These are phyloP conservation scores for Pseudogymnoascus pannorum DNA, from an alignment of 2,329 filamentous ascomycete species.

Conservation along the genomic window DNA sequence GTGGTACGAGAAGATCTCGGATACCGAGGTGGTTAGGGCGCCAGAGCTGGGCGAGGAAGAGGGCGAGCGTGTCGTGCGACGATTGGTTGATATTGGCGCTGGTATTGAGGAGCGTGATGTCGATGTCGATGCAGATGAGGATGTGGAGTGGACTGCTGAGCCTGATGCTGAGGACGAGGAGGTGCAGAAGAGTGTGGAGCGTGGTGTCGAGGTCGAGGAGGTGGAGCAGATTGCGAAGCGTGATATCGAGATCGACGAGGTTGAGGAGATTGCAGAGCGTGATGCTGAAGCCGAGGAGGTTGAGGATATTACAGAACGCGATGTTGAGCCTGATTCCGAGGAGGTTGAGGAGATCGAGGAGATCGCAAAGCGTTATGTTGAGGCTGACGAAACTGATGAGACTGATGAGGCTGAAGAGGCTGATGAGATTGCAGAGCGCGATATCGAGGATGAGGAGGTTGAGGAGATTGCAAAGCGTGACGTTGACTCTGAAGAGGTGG, in stretches of 20 bases:
- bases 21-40: background rate
- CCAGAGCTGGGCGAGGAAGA: background rate
- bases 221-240: background rate
- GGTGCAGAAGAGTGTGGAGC: background rate
- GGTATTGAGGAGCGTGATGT: background rate
- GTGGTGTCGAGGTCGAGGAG: background rate
- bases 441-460: background rate
- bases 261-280: background rate
- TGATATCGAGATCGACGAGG: background rate
- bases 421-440: background rate
- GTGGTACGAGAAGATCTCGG: conserved; percentile 1
- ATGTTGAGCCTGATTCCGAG: no score
- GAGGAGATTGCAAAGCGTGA: background rate
- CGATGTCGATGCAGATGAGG: background rate
- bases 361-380: background rate
- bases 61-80: background rate
- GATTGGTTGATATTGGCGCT: background rate
- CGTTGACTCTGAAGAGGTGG: background rate
- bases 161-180: background rate
- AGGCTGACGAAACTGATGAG: background rate
- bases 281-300: background rate
- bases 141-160: background rate
- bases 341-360: background rate
- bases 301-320: background rate
- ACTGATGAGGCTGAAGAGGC: background rate